Evolutionary conservation across 352 stramenopile genomes (phyloP), one percentile per base, ranked within the genome.

Genomic region (Phytophthora melonis): DNA sequence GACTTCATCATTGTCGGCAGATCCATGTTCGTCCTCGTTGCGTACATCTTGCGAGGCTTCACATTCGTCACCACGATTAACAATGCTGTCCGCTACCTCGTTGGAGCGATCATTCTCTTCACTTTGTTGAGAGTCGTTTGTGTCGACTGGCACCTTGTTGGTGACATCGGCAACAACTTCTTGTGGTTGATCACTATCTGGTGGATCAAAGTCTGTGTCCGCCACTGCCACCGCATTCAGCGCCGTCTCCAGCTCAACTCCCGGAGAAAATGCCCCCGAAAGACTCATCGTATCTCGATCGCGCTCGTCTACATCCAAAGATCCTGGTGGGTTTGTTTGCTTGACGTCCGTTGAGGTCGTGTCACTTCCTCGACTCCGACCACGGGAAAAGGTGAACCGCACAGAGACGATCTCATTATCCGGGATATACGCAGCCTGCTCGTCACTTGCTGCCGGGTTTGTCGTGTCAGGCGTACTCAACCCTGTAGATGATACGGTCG

Each of bases 341-440:
- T 69, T 59, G 2, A 39, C 23, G 14, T 27, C 23, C 7, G 13
- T 57, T 7, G 68, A 25, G 52, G 7, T 64, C 16, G 18, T 13
- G 9, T 54, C 59, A 18, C 30, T 57, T 30, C 30, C 34, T 32
- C 61, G 78, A 56, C 45, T 71, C 21, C 77, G 57, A 58, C 72
- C 66, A 32, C 78, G 72, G 1, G 80, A 89, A 66, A 89, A 89
- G 3, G 82, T 91, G 55, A 92, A 91, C 5, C 82, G 79, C 21
- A 93, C 78, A 23, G 78, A 72, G 18, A 91, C 76, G 1, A 91
- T 72, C 18, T 76, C 82, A 39, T 74, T 80, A 59, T 81, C 67
- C n/a, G 72, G 66, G 8, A 82, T 52, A 41, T 63, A 77, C 10
- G 27, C 34, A 16, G 43, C n/a, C 11, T 61, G n/a, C 10, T 47